Evolutionary conservation across 371 early-diverging fungal genomes (phyloP), one percentile per base, ranked within the genome.

Genomic region (Coemansia sp.): DNA sequence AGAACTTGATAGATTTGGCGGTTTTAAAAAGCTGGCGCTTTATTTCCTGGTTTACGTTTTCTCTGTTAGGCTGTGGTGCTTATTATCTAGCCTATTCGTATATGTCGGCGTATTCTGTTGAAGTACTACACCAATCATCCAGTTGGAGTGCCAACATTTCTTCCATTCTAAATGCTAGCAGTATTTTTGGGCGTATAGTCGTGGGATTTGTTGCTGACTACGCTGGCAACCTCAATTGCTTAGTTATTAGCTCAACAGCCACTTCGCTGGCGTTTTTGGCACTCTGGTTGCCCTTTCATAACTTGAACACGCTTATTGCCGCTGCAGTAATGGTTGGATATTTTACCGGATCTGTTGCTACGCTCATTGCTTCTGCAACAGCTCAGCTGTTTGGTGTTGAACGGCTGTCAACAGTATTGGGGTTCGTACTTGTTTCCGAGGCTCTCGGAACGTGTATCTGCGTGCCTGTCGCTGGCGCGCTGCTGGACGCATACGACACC

Each of bases 121-220:
- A 64, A 5, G 56, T 24, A 3, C 27, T 72, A 3, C 16, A 52
- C 16, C 5, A 31, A 51, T 18, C 63, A 5, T 14, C 14, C 3
- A 42, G 18, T 21, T 66, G 66, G 69, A 54, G 69, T 40, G 64
- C 64, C 18, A 67, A 48, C 24, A 65, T 66, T 11, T 63, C 72
- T 6, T 48, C 71, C 2, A 58, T 78, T 40, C 39, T 78, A 13
- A 69, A 63, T 27, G 69, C 61, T 4, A 63, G 72, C 4, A 70
- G 67, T 34, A 53, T 64, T n/a, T 24, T 61, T 22, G 67, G 77
- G 5, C 61, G 77, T 1, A 47, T 77, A 18, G 52, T 55, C 2
- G 48, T 58, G 0, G 76, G 77, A 5, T 3, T 64, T 5, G 10
- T 61, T 27, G 65, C 74, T 6, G 62, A 53, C 3, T 16, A 11